Percentiles rank a stretch among this genome's conserved stretches.
Conservation (phyloP, 2,329 filamentous ascomycete species). For the Stromatinia cepivora region DNA sequence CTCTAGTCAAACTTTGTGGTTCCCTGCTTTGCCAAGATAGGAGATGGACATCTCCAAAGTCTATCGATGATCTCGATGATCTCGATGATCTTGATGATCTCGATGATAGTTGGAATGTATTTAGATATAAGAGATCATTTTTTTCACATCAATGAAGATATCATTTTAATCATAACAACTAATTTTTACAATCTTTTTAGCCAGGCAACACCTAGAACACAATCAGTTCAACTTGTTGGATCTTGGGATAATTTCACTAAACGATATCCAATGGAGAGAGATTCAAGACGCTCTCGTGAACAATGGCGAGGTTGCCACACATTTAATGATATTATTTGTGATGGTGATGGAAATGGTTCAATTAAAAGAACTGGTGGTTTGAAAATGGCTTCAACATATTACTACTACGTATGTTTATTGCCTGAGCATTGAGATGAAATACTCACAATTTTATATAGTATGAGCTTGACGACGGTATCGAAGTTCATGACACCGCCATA, state of each 20-base stretch:
- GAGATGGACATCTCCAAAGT: neutral
- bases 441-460: constrained; percentile 58
- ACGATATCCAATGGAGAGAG: constrained; percentile 77
- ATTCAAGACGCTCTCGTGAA: constrained; percentile 69
- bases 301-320: constrained; percentile 87
- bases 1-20: neutral
- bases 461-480: constrained; percentile 74
- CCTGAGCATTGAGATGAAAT: constrained; percentile 36
- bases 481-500: constrained; percentile 71
- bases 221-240: constrained; percentile 77
- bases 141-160: neutral
- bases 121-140: constrained; percentile 8
- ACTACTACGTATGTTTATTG: constrained; percentile 77
- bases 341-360: constrained; percentile 58
- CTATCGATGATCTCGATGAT: neutral
- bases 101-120: neutral
- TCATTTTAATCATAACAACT: constrained; percentile 2
- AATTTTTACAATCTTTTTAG: constrained; percentile 43
- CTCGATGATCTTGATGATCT: neutral
- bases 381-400: constrained; percentile 91
- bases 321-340: constrained; percentile 82
- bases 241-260: constrained; percentile 94
- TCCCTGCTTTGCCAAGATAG: neutral
- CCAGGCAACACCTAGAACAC: constrained; percentile 59
- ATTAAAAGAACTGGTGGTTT: constrained; percentile 72